Evolutionary conservation across 129 eudicot species (phyloP).

Genomic region (Escallonia rubra): DNA sequence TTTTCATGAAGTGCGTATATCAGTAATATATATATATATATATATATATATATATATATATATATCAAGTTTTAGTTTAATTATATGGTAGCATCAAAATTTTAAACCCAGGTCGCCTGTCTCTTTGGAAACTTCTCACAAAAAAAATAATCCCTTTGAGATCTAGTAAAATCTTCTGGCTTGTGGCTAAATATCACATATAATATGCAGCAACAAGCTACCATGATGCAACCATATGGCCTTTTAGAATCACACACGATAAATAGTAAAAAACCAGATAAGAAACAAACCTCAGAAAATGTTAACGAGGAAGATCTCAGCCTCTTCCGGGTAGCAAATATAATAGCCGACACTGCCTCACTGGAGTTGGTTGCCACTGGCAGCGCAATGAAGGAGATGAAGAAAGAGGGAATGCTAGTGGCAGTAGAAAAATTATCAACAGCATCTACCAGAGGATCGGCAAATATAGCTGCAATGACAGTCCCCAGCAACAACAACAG

Average conservation of each 20-base stretch:
- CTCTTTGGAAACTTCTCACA: too few relatives aligned
- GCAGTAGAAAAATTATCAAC: constrained; percentile 80
- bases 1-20: too few relatives aligned
- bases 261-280: not conserved
- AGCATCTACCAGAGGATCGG: constrained; percentile 91
- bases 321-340: constrained; percentile 75
- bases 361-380: constrained; percentile 94
- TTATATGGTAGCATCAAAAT: too few relatives aligned
- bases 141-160: too few relatives aligned
- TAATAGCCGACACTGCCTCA: constrained; percentile 93
- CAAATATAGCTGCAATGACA: constrained; percentile 75
- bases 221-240: too few relatives aligned
- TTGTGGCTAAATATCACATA: not conserved
- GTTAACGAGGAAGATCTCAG: constrained; percentile 85
- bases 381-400: constrained; percentile 82
- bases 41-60: too few relatives aligned
- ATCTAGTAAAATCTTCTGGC: too few relatives aligned
- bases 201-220: not conserved
- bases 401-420: constrained; percentile 83
- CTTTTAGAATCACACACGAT: not conserved
- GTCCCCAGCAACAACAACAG: constrained; percentile 62
- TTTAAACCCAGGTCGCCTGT: too few relatives aligned
- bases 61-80: too few relatives aligned
- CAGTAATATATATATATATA: too few relatives aligned
- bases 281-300: constrained; percentile 75